These are phyloP conservation scores for Nepenthes gracilis DNA, from an alignment of 148 eudicot species.

Conservation along the genomic window DNA sequence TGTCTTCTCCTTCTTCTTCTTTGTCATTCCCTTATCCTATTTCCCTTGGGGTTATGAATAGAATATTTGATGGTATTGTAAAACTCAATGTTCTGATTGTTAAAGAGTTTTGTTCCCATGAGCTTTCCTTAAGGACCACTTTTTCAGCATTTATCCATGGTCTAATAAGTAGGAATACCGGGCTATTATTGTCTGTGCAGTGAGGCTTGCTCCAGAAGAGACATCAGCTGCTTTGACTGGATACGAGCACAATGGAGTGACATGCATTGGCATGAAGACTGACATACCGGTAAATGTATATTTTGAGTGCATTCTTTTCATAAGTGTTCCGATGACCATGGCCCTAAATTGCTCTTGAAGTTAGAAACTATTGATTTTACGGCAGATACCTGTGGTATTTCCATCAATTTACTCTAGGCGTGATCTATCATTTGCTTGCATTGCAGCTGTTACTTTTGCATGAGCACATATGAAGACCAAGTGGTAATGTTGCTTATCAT, in stretches of 20 bases:
- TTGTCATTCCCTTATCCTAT: no score
- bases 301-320: background rate
- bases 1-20: no score
- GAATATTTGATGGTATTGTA: no score
- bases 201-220: conserved; percentile 98
- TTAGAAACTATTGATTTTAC: no score
- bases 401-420: background rate
- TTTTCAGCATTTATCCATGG: no score
- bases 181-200: conserved; percentile 30
- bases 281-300: conserved; percentile 68
- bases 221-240: conserved; percentile 73
- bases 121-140: no score
- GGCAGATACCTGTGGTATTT: background rate
- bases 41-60: no score
- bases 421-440: background rate
- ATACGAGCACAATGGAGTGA: conserved; percentile 81
- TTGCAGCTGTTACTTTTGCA: background rate
- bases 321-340: background rate
- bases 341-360: conserved; percentile 3
- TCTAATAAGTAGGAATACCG: no score
- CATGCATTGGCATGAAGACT: conserved; percentile 97
- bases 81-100: no score
- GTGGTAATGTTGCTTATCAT: no score
- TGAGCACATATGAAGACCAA: no score
- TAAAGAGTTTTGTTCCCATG: no score